Evolutionary conservation across 2,329 filamentous ascomycete species (phyloP).

Genomic region (Herpotrichia juniperi): DNA sequence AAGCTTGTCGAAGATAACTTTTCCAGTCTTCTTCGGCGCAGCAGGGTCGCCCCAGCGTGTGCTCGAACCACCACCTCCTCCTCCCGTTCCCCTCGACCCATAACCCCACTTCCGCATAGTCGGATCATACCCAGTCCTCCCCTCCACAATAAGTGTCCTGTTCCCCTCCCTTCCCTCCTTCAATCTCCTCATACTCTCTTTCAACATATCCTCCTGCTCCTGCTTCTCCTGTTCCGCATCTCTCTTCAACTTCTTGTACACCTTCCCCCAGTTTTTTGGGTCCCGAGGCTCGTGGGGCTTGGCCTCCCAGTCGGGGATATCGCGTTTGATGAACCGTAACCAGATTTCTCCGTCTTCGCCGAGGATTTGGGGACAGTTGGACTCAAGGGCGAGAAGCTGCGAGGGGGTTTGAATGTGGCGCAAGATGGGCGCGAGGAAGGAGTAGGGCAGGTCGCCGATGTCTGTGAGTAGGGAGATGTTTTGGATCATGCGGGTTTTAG

Average conservation of each 20-base stretch:
- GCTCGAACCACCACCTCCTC: constrained; percentile 14
- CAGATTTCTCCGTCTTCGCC: constrained; percentile 75
- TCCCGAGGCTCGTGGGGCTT: constrained; percentile 69
- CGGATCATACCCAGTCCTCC: constrained; percentile 24
- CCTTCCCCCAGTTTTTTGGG: constrained; percentile 74
- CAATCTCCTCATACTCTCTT: constrained; percentile 37
- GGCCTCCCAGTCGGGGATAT: constrained; percentile 71
- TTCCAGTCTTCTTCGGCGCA: constrained; percentile 42
- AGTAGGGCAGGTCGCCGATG: constrained; percentile 74
- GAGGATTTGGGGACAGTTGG: constrained; percentile 76
- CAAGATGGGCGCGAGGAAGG: constrained; percentile 71
- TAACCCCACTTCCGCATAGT: constrained; percentile 16
- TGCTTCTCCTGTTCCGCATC: constrained; percentile 46
- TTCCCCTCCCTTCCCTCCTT: constrained; percentile 37
- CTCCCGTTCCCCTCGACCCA: constrained; percentile 10
- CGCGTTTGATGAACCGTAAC: constrained; percentile 76
- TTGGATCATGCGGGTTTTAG: constrained; percentile 44
- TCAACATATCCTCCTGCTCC: constrained; percentile 38
- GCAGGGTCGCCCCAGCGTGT: constrained; percentile 28
- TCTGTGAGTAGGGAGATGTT: constrained; percentile 62
- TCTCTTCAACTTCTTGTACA: constrained; percentile 65
- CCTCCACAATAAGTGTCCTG: constrained; percentile 39
- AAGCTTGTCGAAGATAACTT: constrained; percentile 42
- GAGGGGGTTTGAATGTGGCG: constrained; percentile 72
- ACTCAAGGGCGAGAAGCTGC: constrained; percentile 75